Conservation (phyloP, 495 filamentous ascomycete species). For the Durotheca rogersii region DNA sequence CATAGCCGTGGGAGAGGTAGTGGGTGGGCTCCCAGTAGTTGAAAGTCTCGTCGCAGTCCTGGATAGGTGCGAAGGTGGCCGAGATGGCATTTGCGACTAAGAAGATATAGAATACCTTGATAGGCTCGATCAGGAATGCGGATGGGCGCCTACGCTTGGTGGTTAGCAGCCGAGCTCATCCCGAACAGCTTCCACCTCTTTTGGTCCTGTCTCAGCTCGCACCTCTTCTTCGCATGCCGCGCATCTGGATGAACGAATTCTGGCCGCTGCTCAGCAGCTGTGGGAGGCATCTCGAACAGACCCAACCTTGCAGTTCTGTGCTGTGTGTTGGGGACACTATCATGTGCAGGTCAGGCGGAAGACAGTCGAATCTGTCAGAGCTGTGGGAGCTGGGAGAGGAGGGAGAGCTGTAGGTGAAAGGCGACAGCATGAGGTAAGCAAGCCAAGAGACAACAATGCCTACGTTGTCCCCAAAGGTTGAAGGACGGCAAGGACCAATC, state of each 20-base stretch:
- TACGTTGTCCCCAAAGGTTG: constrained; percentile 28
- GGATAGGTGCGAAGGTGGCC: constrained; percentile 85
- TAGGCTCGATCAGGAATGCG: constrained; percentile 66
- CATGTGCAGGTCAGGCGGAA: too few relatives aligned
- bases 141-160: constrained; percentile 44
- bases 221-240: constrained; percentile 51
- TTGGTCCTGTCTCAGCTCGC: constrained; percentile 20
- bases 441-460: too few relatives aligned
- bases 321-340: too few relatives aligned
- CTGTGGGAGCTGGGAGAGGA: too few relatives aligned
- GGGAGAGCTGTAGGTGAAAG: too few relatives aligned
- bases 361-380: too few relatives aligned
- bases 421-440: too few relatives aligned
- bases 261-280: constrained; percentile 25
- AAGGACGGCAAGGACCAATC: constrained; percentile 19
- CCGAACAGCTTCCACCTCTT: not conserved
- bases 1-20: constrained; percentile 89
- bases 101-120: constrained; percentile 75
- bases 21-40: constrained; percentile 99
- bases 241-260: constrained; percentile 46
- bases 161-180: too few relatives aligned
- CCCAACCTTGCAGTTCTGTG: not conserved
- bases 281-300: constrained; percentile 37
- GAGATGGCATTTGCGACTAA: constrained; percentile 70
- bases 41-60: constrained; percentile 98